Conservation (phyloP, 345 rosid species). For the Arabis alpina region DNA sequence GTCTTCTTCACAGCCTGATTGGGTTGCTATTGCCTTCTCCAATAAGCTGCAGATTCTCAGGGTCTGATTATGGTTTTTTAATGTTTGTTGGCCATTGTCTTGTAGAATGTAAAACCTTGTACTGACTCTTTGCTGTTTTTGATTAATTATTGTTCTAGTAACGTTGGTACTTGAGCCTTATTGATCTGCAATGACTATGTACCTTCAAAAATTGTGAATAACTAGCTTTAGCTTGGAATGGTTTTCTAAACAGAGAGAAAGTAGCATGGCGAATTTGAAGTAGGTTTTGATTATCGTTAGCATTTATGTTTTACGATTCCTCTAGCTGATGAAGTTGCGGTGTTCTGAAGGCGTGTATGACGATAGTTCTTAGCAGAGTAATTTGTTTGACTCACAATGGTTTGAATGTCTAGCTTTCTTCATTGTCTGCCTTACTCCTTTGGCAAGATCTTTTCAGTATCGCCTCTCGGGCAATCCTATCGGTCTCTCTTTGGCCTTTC, state of each 20-base stretch:
- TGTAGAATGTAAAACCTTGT: slow-evolving; percentile 14
- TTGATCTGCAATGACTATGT: slow-evolving; percentile 2
- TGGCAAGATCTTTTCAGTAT: no score
- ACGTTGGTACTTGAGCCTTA: slow-evolving; percentile 1
- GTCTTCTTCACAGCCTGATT: slow-evolving; percentile 95
- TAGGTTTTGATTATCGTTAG: background rate
- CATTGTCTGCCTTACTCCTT: background rate
- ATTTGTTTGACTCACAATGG: no score
- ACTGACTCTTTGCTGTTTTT: slow-evolving; percentile 2
- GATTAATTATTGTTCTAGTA: slow-evolving; percentile 7
- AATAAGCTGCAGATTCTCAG: slow-evolving; percentile 96
- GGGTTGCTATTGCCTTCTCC: slow-evolving; percentile 96
- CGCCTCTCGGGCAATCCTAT: background rate
- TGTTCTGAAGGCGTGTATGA: background rate
- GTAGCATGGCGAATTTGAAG: background rate
- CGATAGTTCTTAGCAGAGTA: no score
- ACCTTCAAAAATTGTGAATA: slow-evolving; percentile 21
- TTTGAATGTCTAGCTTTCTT: no score
- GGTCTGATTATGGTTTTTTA: slow-evolving; percentile 52
- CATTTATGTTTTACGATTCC: background rate
- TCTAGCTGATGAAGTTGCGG: background rate
- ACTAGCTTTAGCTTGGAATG: background rate
- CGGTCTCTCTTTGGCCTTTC: background rate
- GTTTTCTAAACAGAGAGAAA: slow-evolving; percentile 1
- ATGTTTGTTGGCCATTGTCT: background rate